Evolutionary conservation across 345 rosid genomes (phyloP).

Genomic region (Gossypium sturtianum): DNA sequence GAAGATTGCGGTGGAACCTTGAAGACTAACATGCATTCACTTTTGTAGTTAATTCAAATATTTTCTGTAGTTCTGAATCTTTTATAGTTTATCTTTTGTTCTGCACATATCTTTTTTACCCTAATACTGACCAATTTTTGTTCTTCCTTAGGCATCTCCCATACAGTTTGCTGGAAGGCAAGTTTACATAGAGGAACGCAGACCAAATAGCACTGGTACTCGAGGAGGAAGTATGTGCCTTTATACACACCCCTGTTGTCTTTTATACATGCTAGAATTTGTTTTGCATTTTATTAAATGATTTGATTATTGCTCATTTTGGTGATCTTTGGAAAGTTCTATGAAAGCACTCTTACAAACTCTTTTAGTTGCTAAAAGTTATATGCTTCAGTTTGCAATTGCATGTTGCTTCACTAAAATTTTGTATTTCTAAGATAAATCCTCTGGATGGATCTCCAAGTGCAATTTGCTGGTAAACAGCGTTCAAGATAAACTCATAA

Average conservation of each 20-base stretch:
- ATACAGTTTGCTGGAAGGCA: constrained; percentile 83
- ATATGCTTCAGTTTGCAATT: neutral
- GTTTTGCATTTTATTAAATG: neutral
- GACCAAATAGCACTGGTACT: constrained; percentile 71
- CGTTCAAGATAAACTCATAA: neutral
- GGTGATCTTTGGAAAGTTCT: neutral
- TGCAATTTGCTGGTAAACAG: neutral
- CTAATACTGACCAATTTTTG: neutral
- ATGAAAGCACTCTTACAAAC: neutral
- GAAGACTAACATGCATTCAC: neutral
- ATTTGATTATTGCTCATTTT: neutral
- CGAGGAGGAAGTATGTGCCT: constrained; percentile 79
- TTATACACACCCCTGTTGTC: neutral
- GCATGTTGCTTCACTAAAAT: neutral
- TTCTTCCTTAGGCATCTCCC: constrained; percentile 67
- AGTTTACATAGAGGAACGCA: constrained; percentile 86
- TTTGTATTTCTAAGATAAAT: neutral
- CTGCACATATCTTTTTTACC: neutral
- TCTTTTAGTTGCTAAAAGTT: neutral
- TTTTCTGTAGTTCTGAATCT: neutral
- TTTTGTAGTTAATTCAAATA: neutral
- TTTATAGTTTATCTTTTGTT: neutral
- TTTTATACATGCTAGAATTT: neutral
- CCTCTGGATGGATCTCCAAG: neutral
- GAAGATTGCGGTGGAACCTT: neutral